Evolutionary conservation across 2,329 filamentous ascomycete species (phyloP).

Genomic region (Colletotrichum horii): DNA sequence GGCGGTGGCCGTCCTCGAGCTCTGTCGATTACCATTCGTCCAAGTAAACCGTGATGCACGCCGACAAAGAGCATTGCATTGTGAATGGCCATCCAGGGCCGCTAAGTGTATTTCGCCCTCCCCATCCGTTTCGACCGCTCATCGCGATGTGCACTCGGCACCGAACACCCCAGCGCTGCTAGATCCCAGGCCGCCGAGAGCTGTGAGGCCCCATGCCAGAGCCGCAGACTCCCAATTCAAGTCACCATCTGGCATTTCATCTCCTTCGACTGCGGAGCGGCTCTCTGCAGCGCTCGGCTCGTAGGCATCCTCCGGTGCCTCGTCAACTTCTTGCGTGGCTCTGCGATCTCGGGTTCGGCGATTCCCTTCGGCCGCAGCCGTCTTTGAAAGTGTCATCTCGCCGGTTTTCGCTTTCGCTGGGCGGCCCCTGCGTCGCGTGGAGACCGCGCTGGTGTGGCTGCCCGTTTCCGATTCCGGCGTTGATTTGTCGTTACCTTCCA

Average conservation of each 20-base stretch:
- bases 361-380: conserved; percentile 13
- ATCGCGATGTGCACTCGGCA: conserved; percentile 48
- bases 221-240: conserved; percentile 53
- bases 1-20: neutral
- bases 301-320: conserved; percentile 39
- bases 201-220: conserved; percentile 50
- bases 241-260: conserved; percentile 43
- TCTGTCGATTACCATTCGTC: neutral
- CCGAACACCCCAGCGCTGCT: conserved; percentile 52
- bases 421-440: conserved; percentile 1
- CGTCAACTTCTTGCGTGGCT: conserved; percentile 27
- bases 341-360: conserved; percentile 30
- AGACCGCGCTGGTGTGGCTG: neutral
- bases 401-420: neutral
- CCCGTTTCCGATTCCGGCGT: conserved; percentile 3
- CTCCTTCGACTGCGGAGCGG: conserved; percentile 40
- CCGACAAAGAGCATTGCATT: neutral
- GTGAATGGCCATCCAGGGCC: neutral
- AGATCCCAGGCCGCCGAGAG: conserved; percentile 47
- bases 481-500: neutral
- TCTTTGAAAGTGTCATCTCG: neutral
- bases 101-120: neutral
- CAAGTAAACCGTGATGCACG: neutral
- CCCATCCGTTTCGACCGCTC: conserved; percentile 6
- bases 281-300: conserved; percentile 38